Evolutionary conservation across 768 basidiomycete genomes (phyloP), one percentile per base, ranked within the genome.

Genomic region (Agrocybe pediades): DNA sequence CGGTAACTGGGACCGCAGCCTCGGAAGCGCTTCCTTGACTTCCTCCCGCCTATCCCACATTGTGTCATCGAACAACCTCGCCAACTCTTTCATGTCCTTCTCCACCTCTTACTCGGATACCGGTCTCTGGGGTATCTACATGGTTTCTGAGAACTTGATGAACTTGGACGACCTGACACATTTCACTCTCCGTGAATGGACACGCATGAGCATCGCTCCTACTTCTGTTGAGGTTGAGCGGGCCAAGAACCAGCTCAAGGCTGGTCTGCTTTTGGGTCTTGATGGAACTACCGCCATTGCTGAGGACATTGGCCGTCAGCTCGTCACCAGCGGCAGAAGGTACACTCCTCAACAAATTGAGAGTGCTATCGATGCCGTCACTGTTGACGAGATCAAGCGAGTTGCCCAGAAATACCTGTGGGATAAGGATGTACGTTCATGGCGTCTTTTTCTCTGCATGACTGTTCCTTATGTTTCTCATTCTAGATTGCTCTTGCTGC

Each of bases 11-110:
- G 96, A 99, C 70, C 86, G 97, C 62, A 91, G 90, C 43, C 86
- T 98, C 63, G 97, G 96, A 62, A 85, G 93, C 44, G 88, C 92
- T 2, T 82, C 92, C 20, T 80, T 97, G 49, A 85, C 96, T 58
- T 94, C 92, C 55, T 97, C 94, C 47, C 86, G 89, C 47, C 87
- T 99, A 50, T 91, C 90, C 21, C 90, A 95, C 71, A 89, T 94
- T 71, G 81, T 98, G 64, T 91, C 93, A 30, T 78, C 82, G 49
- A 87, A 98, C 83, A 91, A 92, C 80, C 92, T 98, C 68, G 97
- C 97, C 66, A 99, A 98, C 80, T 93, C 90, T 54, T 99, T 91
- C 88, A 96, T 98, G 92, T 92, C 90, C 49, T 99, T 98, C 87
- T 96, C 94, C 16, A 98, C 96, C 1, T 93, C 90, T 6, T 99